Base-by-base conservation (phyloP, 1,284 basidiomycete genomes). In the Malassezia psittaci region DNA sequence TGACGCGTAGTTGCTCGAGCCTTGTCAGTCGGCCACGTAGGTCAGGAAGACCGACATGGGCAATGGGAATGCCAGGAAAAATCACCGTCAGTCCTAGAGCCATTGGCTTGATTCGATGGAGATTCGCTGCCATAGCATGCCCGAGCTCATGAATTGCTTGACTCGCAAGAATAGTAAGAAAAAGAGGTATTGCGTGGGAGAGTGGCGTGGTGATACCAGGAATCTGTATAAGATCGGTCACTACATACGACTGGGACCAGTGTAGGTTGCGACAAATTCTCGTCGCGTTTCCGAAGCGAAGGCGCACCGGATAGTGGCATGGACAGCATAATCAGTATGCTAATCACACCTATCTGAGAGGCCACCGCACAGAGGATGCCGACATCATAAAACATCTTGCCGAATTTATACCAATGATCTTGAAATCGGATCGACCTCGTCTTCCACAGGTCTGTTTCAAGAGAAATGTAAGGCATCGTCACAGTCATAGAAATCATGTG, bases 71-170 rank as follows among this genome's bases (percentile, higher is more conserved):
- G 34, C 24, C 19, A 11, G 59, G 59, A 39, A 51, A 59, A n/a
- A 59, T 24, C n/a, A 61, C 10, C 19, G 36, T 24, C 11, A 59
- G 36, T 34, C 59, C 59, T 39, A 54, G 43, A 19, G 38, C 19
- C 7, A 37, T 19, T 11, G 59, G 59, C 3, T 36, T 16, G 2
- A 57, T 32, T 19, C 45, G 43, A 36, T 61, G 44, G 21, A 61
- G 47, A 3, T 34, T 29, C 10, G 56, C 56, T 11, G 47, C 51
- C 15, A 61, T 24, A 8, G 57, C 59, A 42, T 61, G 59, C 5
- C 59, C 59, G 2, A 49, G 48, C 48, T 61, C 59, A 18, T 61
- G 59, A 2, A 45, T 35, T 2, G 52, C 24, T 32, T 61, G 57
- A 13, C 47, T 41, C 1, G 36, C 40, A 10, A 44, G n/a, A 5